A percentile compares a stretch with the other conserved stretches of the same genome.
Evolutionary conservation across 2,329 filamentous ascomycete species (phyloP).

Genomic region (Fonsecaea nubica): DNA sequence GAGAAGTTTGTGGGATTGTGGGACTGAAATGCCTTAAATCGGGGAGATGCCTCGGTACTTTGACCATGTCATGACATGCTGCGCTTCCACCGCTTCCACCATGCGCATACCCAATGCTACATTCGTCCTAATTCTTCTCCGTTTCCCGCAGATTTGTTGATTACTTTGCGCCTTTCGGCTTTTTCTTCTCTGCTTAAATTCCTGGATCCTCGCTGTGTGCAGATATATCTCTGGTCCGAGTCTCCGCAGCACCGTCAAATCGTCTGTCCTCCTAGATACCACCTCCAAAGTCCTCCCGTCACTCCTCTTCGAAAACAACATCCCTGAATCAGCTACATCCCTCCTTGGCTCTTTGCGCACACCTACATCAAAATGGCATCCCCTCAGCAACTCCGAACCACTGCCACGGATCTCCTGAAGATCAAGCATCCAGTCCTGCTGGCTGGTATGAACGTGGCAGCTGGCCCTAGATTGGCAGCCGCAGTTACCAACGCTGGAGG

Average conservation of each 20-base stretch:
- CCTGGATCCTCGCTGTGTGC: neutral
- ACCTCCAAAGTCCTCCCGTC: neutral
- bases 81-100: neutral
- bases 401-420: constrained; percentile 92
- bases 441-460: constrained; percentile 98
- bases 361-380: constrained; percentile 37
- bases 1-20: constrained; percentile 12
- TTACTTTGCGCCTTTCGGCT: constrained; percentile 20
- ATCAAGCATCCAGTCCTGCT: constrained; percentile 97
- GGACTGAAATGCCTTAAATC: neutral
- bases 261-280: neutral
- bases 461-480: constrained; percentile 92
- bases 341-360: neutral
- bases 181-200: neutral
- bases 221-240: constrained; percentile 5
- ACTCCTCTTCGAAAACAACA: constrained; percentile 1
- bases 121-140: constrained; percentile 8
- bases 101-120: constrained; percentile 1
- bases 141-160: constrained; percentile 14
- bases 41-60: constrained; percentile 32
- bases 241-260: neutral
- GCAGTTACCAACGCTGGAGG: constrained; percentile 97
- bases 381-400: constrained; percentile 85
- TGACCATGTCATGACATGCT: neutral
- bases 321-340: constrained; percentile 1